Conservation (phyloP, 2,329 filamentous ascomycete genomes). For the Exophiala calicioides region DNA sequence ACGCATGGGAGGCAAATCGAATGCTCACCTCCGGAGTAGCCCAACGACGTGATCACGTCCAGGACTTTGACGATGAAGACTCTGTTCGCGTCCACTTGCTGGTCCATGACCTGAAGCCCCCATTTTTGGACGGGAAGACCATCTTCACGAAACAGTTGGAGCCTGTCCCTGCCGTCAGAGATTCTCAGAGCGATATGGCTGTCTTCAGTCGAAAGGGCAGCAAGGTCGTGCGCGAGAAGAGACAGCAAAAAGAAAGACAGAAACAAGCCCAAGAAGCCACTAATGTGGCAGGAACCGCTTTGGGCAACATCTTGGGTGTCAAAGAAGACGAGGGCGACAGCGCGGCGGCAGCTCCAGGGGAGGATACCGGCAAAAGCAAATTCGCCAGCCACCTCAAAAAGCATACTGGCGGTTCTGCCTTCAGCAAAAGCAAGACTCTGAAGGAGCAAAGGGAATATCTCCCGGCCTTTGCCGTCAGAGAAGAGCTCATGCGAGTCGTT, state of each 20-base stretch:
- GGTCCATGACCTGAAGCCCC: conserved; percentile 89
- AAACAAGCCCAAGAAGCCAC: conserved; percentile 95
- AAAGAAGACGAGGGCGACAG: conserved; percentile 89
- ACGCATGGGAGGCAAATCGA: conserved; percentile 97
- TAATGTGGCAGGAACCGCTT: conserved; percentile 82
- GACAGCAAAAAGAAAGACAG: conserved; percentile 89
- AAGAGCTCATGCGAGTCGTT: conserved; percentile 88
- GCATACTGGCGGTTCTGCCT: conserved; percentile 76
- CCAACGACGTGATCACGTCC: conserved; percentile 77
- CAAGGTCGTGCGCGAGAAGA: conserved; percentile 83
- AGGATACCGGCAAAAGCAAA: conserved; percentile 71
- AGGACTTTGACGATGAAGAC: conserved; percentile 90
- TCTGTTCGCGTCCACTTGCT: conserved; percentile 84
- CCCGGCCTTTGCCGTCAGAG: conserved; percentile 92
- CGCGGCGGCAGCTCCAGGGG: conserved; percentile 72
- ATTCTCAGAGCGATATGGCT: conserved; percentile 97
- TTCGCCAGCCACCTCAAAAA: conserved; percentile 91
- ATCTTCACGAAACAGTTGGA: conserved; percentile 98
- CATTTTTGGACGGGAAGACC: conserved; percentile 90
- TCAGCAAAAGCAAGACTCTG: conserved; percentile 88
- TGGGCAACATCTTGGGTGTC: conserved; percentile 94
- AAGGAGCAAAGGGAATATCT: conserved; percentile 89
- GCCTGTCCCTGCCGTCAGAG: conserved; percentile 86
- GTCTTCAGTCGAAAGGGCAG: conserved; percentile 96
- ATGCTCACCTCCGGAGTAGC: conserved; percentile 97